A percentile compares a stretch with the other conserved stretches of the same genome.
Conservation (phyloP, 169 alveolate genomes). For the Plasmodium adleri region DNA sequence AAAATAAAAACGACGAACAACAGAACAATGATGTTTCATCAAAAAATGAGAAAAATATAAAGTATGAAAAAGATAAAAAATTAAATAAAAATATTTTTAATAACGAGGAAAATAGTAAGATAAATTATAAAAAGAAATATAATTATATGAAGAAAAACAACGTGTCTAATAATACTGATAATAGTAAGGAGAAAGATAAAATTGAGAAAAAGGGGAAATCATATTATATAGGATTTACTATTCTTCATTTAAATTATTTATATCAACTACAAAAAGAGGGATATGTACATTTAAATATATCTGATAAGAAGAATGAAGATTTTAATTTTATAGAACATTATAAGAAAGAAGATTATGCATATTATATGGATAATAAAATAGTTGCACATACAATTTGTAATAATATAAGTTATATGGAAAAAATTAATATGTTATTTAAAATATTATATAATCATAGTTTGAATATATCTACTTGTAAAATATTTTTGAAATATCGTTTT, state of each 20-base stretch:
- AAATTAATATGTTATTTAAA: constrained; percentile 44
- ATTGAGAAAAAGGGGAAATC: constrained; percentile 16
- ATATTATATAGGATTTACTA: constrained; percentile 58
- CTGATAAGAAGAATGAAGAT: constrained; percentile 43
- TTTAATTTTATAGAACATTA: constrained; percentile 18
- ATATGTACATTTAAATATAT: constrained; percentile 35
- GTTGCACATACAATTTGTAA: background rate
- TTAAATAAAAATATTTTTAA: background rate
- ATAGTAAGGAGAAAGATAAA: background rate
- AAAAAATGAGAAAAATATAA: background rate
- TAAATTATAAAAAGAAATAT: background rate
- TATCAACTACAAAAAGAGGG: constrained; percentile 50
- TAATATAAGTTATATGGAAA: constrained; percentile 44
- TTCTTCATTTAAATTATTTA: constrained; percentile 42
- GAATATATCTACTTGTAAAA: constrained; percentile 18
- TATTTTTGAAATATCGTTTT: constrained; percentile 33
- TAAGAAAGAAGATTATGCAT: constrained; percentile 32
- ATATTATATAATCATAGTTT: constrained; percentile 40
- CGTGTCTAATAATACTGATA: background rate
- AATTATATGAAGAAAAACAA: too few relatives aligned
- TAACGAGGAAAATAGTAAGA: background rate
- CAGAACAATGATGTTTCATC: background rate
- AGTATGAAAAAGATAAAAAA: background rate
- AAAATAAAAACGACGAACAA: background rate
- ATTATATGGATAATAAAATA: constrained; percentile 8